Evolutionary conservation across 805 yeast genomes (phyloP), one percentile per base, ranked within the genome.

Genomic region (Zygotorulaspora sp.): DNA sequence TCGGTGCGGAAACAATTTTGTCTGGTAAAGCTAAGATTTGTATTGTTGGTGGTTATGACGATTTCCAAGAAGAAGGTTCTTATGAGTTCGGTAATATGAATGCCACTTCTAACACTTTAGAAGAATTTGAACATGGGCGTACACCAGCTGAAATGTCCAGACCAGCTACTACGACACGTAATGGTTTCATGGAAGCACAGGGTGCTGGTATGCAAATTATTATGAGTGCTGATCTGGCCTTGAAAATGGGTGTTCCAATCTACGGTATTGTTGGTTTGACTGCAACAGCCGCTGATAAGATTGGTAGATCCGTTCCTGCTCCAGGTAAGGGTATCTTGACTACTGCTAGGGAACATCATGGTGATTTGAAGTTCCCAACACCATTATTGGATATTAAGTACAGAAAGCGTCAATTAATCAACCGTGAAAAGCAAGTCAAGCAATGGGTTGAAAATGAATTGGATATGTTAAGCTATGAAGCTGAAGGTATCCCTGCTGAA

Each of bases 241-340:
- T 92, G 52, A 78, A 83, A 62, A 92, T 92, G 99, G 99, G 99
- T 72, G 97, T 94, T 54, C 99, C 99, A 63, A 86, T 92, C 57
- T 86, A 94, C 57, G 98, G 96, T 68, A 79, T 92, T 47, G 74
- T 89, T 54, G 98, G 95, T 38, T 70, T 89, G 76, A 76, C 96
- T 41, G 90, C 96, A 40, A 94, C 97, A 58, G 98, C 98, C 36
- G 78, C 95, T 44, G 99, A 92, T 68, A 94, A 89, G 80, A 90
- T 90, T 64, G 97, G 97, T 62, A 83, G 97, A 71, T 89, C 97
- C 35, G 90, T 92, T 51, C 99, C 99, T 50, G 98, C 98, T 61
- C 99, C 99, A 69, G 99, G 99, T 66, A 87, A 90, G 72, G 99
- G 99, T 82, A 84, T 92, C 52, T 76, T 92, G 74, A 92, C 98